Evolutionary conservation across 169 alveolate species (phyloP).

Genomic region (Eimeria necatrix): DNA sequence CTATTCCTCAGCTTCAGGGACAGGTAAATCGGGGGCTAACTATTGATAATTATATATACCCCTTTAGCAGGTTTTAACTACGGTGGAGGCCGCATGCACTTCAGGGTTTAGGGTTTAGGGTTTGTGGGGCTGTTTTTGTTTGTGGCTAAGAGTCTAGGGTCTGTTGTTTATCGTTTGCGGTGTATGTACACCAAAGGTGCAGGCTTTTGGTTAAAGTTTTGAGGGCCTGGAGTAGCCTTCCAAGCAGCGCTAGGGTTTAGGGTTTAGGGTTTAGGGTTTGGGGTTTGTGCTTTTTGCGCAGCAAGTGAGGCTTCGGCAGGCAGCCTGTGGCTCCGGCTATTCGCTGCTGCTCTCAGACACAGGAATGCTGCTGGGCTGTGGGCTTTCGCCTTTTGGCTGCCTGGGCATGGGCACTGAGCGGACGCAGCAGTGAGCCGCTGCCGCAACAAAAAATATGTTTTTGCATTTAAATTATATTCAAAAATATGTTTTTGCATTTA

Average conservation of each 20-base stretch:
- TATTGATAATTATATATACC: not conserved
- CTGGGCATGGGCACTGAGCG: constrained; percentile 12
- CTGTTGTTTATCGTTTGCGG: not conserved
- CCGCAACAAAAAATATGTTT: not conserved
- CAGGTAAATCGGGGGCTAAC: not conserved
- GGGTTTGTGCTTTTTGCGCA: not conserved
- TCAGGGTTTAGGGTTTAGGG: too few species aligned
- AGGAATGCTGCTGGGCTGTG: constrained; percentile 53
- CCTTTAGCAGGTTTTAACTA: not conserved
- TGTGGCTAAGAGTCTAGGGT: too few species aligned
- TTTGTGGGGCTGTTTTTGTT: too few species aligned
- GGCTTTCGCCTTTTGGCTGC: constrained; percentile 32
- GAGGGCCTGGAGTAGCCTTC: too few species aligned
- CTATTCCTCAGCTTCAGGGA: not conserved
- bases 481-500: too few species aligned
- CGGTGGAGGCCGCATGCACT: too few species aligned
- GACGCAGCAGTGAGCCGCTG: not conserved
- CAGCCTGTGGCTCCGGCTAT: constrained; percentile 22
- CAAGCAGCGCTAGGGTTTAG: not conserved
- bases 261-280: not conserved
- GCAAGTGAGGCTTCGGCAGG: not conserved
- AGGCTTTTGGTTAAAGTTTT: not conserved
- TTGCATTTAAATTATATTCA: too few species aligned
- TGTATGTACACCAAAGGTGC: not conserved
- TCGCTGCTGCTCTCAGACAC: constrained; percentile 21